Conservation (phyloP, 129 eudicot genomes). For the Glebionis coronaria region DNA sequence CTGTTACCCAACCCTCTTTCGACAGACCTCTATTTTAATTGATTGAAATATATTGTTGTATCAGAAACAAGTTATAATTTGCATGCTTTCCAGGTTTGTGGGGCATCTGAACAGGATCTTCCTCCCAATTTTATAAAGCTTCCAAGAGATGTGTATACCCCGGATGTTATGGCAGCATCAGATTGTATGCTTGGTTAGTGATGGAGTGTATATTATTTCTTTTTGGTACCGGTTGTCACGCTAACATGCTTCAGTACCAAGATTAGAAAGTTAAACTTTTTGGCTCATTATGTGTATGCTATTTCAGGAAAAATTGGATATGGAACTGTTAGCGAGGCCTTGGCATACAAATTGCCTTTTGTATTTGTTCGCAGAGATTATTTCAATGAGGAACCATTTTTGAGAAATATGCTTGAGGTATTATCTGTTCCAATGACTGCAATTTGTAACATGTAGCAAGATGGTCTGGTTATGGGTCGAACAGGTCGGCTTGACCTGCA, state of each 20-base stretch:
- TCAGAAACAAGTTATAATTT: neutral
- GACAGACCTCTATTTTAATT: neutral
- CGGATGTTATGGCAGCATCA: constrained; percentile 95
- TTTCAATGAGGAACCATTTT: constrained; percentile 95
- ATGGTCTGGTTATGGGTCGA: constrained; percentile 1
- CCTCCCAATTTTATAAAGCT: constrained; percentile 89
- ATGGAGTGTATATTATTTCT: constrained; percentile 1
- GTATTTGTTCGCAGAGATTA: constrained; percentile 96
- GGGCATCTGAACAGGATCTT: constrained; percentile 74
- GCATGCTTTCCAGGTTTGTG: constrained; percentile 66
- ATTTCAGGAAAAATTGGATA: constrained; percentile 94
- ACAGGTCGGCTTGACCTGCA: neutral
- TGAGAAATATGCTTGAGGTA: constrained; percentile 99
- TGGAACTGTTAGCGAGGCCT: constrained; percentile 97
- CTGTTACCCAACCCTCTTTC: neutral
- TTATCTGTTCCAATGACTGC: constrained; percentile 3
- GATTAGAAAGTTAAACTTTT: constrained; percentile 2
- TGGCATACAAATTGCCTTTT: constrained; percentile 90
- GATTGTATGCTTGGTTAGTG: constrained; percentile 99
- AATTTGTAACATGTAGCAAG: neutral
- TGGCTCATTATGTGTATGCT: constrained; percentile 8
- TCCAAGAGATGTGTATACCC: constrained; percentile 88
- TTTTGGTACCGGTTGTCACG: neutral
- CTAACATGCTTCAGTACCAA: neutral
- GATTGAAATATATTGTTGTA: neutral